Evolutionary conservation across 768 basidiomycete species (phyloP).

Genomic region (Tricholomella constricta): DNA sequence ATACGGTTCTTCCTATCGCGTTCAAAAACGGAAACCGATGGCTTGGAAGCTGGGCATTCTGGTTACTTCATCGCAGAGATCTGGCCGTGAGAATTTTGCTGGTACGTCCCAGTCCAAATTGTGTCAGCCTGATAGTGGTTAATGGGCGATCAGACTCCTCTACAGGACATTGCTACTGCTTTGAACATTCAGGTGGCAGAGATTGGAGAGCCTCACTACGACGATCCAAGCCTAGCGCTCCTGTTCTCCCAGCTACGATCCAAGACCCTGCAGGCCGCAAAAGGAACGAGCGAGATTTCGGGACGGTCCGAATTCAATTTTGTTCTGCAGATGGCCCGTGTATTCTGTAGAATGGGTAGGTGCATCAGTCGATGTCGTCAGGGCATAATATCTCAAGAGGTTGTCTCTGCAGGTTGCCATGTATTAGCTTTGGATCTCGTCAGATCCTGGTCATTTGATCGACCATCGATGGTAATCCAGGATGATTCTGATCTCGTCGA

Average conservation of each 20-base stretch:
- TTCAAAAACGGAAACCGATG: conserved; percentile 89
- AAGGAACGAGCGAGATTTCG: conserved; percentile 90
- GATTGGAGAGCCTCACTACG: conserved; percentile 86
- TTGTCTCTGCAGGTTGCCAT: conserved; percentile 72
- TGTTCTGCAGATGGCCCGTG: conserved; percentile 90
- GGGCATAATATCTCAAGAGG: conserved; percentile 1
- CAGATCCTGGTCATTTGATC: conserved; percentile 88
- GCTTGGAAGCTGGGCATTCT: conserved; percentile 96
- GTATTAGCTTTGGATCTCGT: conserved; percentile 89
- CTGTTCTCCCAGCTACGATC: conserved; percentile 88
- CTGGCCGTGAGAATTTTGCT: conserved; percentile 87
- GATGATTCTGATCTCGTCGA: conserved; percentile 6
- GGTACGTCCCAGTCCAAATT: conserved; percentile 47
- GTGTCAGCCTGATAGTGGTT: neutral
- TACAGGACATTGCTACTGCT: conserved; percentile 68
- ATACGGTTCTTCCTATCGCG: conserved; percentile 79
- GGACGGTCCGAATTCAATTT: conserved; percentile 92
- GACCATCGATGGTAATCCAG: conserved; percentile 53
- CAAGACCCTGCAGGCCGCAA: conserved; percentile 89
- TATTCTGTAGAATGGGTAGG: conserved; percentile 94
- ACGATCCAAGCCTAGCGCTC: conserved; percentile 91
- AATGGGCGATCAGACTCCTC: conserved; percentile 56
- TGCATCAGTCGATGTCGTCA: conserved; percentile 1
- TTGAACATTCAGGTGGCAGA: conserved; percentile 56
- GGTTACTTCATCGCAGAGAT: conserved; percentile 87